Evolutionary conservation across 2,329 filamentous ascomycete genomes (phyloP).

Genomic region (Alternaria burnsii): DNA sequence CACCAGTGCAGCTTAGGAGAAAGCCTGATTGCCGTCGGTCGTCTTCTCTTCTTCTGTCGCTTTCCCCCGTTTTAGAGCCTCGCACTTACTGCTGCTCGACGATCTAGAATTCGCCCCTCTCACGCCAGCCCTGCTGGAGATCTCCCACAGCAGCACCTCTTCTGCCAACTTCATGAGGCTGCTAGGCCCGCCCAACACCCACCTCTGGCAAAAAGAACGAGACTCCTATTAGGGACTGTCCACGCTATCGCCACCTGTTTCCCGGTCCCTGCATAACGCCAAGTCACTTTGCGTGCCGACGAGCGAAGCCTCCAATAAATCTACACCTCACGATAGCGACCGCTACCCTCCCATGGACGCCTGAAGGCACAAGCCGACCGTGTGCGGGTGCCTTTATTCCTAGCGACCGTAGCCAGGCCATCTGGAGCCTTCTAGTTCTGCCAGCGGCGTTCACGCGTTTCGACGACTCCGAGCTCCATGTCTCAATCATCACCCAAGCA

Average conservation of each 20-base stretch:
- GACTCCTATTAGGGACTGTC: conserved; percentile 19
- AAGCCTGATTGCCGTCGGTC: not conserved
- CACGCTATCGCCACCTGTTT: conserved; percentile 20
- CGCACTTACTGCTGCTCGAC: conserved; percentile 12
- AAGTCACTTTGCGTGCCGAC: conserved; percentile 17
- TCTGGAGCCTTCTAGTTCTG: not conserved
- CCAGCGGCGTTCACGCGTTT: conserved; percentile 2
- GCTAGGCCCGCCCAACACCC: conserved; percentile 8
- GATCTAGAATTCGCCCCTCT: conserved; percentile 14
- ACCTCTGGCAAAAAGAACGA: conserved; percentile 12
- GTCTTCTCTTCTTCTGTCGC: conserved; percentile 7
- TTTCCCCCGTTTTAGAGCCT: conserved; percentile 7
- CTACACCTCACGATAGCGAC: conserved; percentile 11
- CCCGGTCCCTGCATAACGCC: conserved; percentile 35
- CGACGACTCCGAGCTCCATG: conserved; percentile 27
- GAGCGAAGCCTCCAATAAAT: not conserved
- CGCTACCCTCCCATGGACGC: conserved; percentile 29
- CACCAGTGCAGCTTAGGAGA: not conserved
- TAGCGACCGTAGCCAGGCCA: conserved; percentile 6
- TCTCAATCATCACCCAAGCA: conserved; percentile 37
- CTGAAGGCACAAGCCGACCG: conserved; percentile 23
- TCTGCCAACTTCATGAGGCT: conserved; percentile 18
- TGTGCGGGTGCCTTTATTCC: conserved; percentile 16
- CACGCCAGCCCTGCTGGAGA: not conserved
- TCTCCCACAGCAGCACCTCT: conserved; percentile 6